These are phyloP conservation scores for Plantago rigida DNA, from an alignment of 305 asterid genomes.

Conservation along the genomic window DNA sequence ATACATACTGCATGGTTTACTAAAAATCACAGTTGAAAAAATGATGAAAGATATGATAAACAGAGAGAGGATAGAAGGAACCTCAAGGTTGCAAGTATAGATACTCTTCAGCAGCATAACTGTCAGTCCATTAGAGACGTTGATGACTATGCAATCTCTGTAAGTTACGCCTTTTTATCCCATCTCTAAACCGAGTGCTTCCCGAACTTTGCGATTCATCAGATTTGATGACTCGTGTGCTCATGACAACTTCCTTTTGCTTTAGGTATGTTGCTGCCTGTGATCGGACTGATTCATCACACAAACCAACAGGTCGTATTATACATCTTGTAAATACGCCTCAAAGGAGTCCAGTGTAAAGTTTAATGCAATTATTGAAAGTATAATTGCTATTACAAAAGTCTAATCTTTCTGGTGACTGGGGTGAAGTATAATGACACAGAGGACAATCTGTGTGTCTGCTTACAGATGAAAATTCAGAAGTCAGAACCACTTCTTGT, in stretches of 20 bases:
- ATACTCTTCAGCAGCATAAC: constrained; percentile 21
- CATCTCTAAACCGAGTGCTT: constrained; percentile 49
- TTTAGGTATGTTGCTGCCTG: constrained; percentile 52
- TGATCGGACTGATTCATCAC: constrained; percentile 53
- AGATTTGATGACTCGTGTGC: constrained; percentile 23
- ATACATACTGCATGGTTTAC: background rate
- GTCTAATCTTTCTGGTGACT: too few species aligned
- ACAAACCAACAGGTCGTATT: constrained; percentile 24
- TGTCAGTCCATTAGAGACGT: constrained; percentile 19
- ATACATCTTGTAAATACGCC: constrained; percentile 7
- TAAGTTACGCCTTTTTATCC: constrained; percentile 48
- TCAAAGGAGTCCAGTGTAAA: background rate
- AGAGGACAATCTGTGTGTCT: background rate
- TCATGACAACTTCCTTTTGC: constrained; percentile 34
- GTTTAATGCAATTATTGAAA: background rate
- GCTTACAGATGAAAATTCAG: background rate
- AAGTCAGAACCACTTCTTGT: background rate
- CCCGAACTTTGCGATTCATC: constrained; percentile 39
- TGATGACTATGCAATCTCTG: constrained; percentile 44
- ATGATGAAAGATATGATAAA: constrained; percentile 16
- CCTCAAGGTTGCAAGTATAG: constrained; percentile 19
- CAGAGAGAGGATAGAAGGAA: constrained; percentile 2
- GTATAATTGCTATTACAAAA: background rate
- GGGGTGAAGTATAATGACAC: background rate
- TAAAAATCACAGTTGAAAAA: background rate